A percentile compares a stretch with the other conserved stretches of the same genome.
Evolutionary conservation across 352 stramenopile species (phyloP).

Genomic region (Globisporangium emineosum): DNA sequence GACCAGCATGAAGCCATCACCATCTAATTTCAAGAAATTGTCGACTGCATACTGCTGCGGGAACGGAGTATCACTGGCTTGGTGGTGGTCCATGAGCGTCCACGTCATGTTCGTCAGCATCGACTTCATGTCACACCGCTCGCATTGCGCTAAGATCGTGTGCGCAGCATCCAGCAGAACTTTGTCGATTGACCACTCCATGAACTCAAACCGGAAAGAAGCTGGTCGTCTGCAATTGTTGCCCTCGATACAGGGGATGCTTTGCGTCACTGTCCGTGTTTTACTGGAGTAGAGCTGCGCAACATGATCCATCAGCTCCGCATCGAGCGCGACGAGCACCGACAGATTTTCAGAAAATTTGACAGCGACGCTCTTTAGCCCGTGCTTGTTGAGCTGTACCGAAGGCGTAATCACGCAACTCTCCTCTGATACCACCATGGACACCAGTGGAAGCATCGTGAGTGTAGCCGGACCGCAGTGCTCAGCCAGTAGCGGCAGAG

Average conservation of each 20-base stretch:
- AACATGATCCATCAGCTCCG: constrained; percentile 72
- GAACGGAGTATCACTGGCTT: neutral
- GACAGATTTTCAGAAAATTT: constrained; percentile 86
- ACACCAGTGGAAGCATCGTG: constrained; percentile 59
- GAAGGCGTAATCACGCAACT: constrained; percentile 60
- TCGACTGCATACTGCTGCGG: constrained; percentile 33
- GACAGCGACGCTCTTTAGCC: constrained; percentile 58
- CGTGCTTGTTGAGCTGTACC: constrained; percentile 57
- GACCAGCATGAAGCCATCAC: constrained; percentile 63
- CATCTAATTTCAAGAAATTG: constrained; percentile 64
- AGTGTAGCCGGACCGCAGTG: constrained; percentile 41
- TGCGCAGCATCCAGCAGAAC: constrained; percentile 62
- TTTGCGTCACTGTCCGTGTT: constrained; percentile 64
- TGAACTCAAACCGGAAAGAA: constrained; percentile 78
- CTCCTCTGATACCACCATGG: constrained; percentile 31
- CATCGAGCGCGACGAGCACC: constrained; percentile 69
- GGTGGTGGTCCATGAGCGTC: constrained; percentile 37
- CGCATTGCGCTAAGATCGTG: constrained; percentile 57
- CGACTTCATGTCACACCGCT: constrained; percentile 70
- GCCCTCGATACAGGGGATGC: constrained; percentile 63
- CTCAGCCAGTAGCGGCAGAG: constrained; percentile 44
- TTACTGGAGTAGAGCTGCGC: constrained; percentile 78
- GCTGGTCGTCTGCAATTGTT: constrained; percentile 63
- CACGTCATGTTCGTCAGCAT: constrained; percentile 59
- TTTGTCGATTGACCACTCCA: constrained; percentile 79